Base-by-base conservation (phyloP, 768 basidiomycete species). In the Tylopilus balloui region DNA sequence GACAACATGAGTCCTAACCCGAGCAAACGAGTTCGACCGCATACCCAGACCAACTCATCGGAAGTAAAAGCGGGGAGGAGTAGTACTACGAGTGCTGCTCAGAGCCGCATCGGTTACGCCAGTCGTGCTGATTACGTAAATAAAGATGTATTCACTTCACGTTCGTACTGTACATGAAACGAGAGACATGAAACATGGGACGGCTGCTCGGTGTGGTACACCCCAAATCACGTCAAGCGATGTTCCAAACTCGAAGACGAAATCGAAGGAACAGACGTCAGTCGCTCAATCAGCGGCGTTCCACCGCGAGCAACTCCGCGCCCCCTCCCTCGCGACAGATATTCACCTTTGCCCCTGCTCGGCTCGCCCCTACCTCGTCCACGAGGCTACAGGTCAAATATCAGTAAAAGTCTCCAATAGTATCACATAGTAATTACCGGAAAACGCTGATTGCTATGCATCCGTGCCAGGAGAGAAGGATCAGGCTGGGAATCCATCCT, bases 21-120 rank as follows among this genome's bases (percentile, higher is more conserved):
- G 13, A 41, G 21, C 3, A 4, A 23, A 37, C 29, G 29, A 17
- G 23, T 24, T 21, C 17, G 12, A 19, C 25, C 37, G 42, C 55
- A 13, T 58, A 80, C 79, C 79, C 79, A 60, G 74, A 72, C 79
- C 79, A 80, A 53, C 79, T 80, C 79, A 80, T 78, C 20, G 27
- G 19, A 13, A 36, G 25, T 21, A 14, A 48, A 27, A 42, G 17
- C 8, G 29, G 27, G 2, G 8, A n/a, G 3, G n/a, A 6, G 15
- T 34, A 5, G 31, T 32, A 32, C 13, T 25, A 14, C 42, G 19
- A 36, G 19, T 15, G n/a, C 12, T 21, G n/a, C n/a, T n/a, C n/a
- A n/a, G n/a, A n/a, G n/a, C n/a, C n/a, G n/a, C n/a, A n/a, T n/a
- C n/a, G n/a, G n/a, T n/a, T n/a, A n/a, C n/a, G n/a, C 17, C n/a